Evolutionary conservation across 2,329 filamentous ascomycete genomes (phyloP).

Genomic region (Alternaria atra): DNA sequence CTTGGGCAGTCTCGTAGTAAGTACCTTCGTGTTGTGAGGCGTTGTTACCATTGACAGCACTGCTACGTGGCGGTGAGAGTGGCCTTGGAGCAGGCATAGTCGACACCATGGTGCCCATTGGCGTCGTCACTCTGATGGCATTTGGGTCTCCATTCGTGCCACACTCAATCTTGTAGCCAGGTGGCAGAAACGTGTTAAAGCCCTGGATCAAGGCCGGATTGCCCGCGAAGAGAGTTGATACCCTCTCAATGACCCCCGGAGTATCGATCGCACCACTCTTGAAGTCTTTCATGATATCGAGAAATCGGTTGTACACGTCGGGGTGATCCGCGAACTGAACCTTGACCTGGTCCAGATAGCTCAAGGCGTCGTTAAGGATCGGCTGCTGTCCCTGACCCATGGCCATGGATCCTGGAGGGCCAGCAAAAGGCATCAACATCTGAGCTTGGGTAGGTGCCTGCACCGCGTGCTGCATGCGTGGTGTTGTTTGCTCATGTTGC

Average conservation of each 20-base stretch:
- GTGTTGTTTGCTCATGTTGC: slow-evolving; percentile 63
- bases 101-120: slow-evolving; percentile 95
- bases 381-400: slow-evolving; percentile 83
- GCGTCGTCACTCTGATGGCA: slow-evolving; percentile 94
- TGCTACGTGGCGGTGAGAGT: slow-evolving; percentile 58
- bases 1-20: slow-evolving; percentile 48
- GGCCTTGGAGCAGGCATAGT: slow-evolving; percentile 72
- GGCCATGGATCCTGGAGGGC: slow-evolving; percentile 60
- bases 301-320: slow-evolving; percentile 94
- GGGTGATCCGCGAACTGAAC: slow-evolving; percentile 97
- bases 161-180: slow-evolving; percentile 96
- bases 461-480: slow-evolving; percentile 68
- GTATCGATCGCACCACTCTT: slow-evolving; percentile 99
- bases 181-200: slow-evolving; percentile 97
- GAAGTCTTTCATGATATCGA: slow-evolving; percentile 99
- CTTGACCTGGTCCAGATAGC: slow-evolving; percentile 97
- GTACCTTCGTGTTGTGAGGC: slow-evolving; percentile 53
- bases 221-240: slow-evolving; percentile 93
- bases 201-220: slow-evolving; percentile 96
- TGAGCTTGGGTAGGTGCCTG: slow-evolving; percentile 63
- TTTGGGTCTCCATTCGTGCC: slow-evolving; percentile 93
- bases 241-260: slow-evolving; percentile 94
- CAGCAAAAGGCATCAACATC: slow-evolving; percentile 61
- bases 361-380: slow-evolving; percentile 86
- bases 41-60: slow-evolving; percentile 63